Evolutionary conservation across 225 moss, liverwort and hornwort species (phyloP).

Genomic region (Ulota crispa): DNA sequence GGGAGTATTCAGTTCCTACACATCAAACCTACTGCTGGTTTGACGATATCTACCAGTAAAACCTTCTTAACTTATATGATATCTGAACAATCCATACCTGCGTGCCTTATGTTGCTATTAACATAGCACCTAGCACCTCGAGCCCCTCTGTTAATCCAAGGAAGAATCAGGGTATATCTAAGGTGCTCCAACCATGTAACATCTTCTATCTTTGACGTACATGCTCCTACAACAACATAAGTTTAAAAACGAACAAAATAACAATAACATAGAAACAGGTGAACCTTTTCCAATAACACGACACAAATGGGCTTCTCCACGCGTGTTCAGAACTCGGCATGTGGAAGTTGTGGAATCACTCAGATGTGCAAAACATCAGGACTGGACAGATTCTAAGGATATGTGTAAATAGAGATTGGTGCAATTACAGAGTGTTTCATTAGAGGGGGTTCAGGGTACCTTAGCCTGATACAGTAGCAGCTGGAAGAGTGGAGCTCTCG

Average conservation of each 20-base stretch:
- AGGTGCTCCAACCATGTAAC: not conserved
- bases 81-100: conserved; percentile 13
- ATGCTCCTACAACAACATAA: not conserved
- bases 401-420: not conserved
- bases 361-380: not conserved
- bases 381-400: not conserved
- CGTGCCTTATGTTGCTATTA: not conserved
- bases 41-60: not conserved
- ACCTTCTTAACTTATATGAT: not conserved
- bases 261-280: too few species aligned
- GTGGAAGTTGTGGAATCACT: not conserved
- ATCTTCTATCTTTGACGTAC: not conserved
- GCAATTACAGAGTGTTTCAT: not conserved
- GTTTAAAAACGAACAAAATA: too few species aligned
- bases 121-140: not conserved
- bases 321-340: not conserved
- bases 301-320: not conserved
- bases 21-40: not conserved
- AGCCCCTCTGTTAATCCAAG: not conserved
- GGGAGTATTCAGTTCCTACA: not conserved
- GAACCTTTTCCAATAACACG: not conserved
- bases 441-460: not conserved
- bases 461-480: conserved; percentile 21
- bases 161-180: not conserved
- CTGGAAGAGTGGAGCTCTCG: conserved; percentile 20